Conservation (phyloP, 2,329 filamentous ascomycete species). For the Hirsutella minnesotensis region DNA sequence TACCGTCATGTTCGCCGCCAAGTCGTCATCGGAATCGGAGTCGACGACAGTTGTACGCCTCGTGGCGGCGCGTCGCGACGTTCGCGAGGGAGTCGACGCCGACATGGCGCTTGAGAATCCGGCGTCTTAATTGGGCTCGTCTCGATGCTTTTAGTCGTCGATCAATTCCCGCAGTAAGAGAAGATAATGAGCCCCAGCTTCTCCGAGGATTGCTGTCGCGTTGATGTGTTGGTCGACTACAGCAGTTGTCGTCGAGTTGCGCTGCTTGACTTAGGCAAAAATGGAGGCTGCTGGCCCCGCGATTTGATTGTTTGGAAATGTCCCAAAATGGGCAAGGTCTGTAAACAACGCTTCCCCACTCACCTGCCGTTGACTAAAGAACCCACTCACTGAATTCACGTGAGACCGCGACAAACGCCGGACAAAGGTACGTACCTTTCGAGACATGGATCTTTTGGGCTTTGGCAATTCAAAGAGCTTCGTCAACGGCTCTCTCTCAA, state of each 20-base stretch:
- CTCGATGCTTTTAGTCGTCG: neutral
- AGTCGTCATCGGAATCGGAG: slow-evolving; percentile 61
- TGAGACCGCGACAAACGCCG: too few species aligned
- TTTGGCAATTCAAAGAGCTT: too few species aligned
- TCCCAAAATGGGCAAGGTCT: slow-evolving; percentile 20
- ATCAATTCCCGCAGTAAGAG: neutral
- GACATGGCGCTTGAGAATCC: slow-evolving; percentile 14
- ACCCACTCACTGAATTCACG: too few species aligned
- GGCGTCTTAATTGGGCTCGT: too few species aligned
- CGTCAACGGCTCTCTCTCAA: too few species aligned
- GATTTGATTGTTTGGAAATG: slow-evolving; percentile 4
- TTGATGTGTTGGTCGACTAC: neutral
- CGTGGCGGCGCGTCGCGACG: slow-evolving; percentile 33
- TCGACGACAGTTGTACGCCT: slow-evolving; percentile 67
- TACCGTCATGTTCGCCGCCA: slow-evolving; percentile 37
- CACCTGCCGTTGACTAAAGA: neutral
- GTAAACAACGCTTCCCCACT: slow-evolving; percentile 24
- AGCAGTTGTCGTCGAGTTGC: neutral
- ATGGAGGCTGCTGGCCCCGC: neutral
- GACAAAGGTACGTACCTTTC: too few species aligned
- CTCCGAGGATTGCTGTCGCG: neutral
- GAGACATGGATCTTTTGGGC: too few species aligned
- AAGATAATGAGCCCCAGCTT: neutral
- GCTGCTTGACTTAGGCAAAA: neutral
- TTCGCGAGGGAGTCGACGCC: slow-evolving; percentile 20